Base-by-base conservation (phyloP, 352 stramenopile species). In the Phytopythium aichiense region DNA sequence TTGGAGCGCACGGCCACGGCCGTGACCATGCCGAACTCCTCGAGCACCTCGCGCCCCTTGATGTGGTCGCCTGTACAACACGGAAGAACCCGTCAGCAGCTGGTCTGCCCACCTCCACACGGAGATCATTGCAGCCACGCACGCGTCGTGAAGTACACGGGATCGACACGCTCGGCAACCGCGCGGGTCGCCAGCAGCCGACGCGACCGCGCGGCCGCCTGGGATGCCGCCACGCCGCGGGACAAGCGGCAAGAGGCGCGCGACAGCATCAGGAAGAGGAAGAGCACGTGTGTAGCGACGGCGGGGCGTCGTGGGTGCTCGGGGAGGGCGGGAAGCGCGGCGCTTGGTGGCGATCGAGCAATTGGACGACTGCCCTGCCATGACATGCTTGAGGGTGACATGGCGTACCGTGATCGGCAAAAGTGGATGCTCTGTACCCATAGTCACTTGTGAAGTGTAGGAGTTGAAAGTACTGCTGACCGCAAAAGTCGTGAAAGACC, bases 1-100 rank as follows among this genome's bases (percentile, higher is more conserved):
- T 91, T 93, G 72, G 84, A 91, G 28, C 84, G 84, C 55, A 93
- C 84, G 4, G 82, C 81, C 23, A 85, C 79, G 23, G 81, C 80
- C 12, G 80, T 91, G 23, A 93, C 84, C 59, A 93, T 73, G 0
- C 84, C 84, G 54, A 86, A 80, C 74, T 93, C 84, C 25, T 93
- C 74, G 23, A 88, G 61, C 22, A 93, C 72, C 52, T 93, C 77
- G 22, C 82, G 73, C 0, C 84, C 84, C 40, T 84, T 68, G 52
- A 93, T 87, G 46, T 84, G 61, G 52, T 89, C 82, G 35, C 84
- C 81, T 87, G 56, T 20, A 6, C 16, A 45, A 2, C 12, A 45
- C 35, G 12, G 0, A 0, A 22, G 4, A 12, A 18, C 13, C 38
- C 18, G 2, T 46, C 23, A 52, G n/a, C 31, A 20, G 3, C 22